Percentiles rank a stretch among this genome's conserved stretches.
phyloP scores from a whole-genome alignment of 2,329 filamentous ascomycete species.

The Paracorniculantispora psalliotae region DNA sequence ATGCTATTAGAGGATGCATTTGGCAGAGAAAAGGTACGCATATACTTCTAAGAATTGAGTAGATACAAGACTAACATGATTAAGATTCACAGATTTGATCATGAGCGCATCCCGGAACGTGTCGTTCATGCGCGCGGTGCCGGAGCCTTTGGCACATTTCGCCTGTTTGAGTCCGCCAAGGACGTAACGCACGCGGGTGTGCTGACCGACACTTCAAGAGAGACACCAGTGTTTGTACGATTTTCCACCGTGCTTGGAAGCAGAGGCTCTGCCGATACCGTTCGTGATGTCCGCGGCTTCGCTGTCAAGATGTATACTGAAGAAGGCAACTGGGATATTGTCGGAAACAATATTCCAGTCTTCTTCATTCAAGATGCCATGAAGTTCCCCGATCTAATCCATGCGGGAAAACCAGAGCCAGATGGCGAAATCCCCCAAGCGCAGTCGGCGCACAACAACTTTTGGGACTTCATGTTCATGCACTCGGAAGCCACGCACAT shows the following conservation, averaged over 20 bases:
- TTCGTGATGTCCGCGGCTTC: constrained; percentile 78
- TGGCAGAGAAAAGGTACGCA: constrained; percentile 63
- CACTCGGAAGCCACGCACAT: constrained; percentile 72
- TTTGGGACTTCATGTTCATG: constrained; percentile 68
- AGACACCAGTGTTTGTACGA: constrained; percentile 65
- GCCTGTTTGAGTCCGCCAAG: constrained; percentile 58
- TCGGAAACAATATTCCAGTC: constrained; percentile 70
- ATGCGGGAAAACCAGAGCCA: constrained; percentile 63
- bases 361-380: constrained; percentile 74
- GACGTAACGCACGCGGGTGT: constrained; percentile 65
- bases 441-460: constrained; percentile 68
- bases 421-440: constrained; percentile 67
- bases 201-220: constrained; percentile 48
- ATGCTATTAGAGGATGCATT: constrained; percentile 67
- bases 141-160: constrained; percentile 67
- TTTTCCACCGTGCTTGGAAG: constrained; percentile 77
- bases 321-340: constrained; percentile 72
- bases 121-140: constrained; percentile 68
- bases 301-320: constrained; percentile 63
- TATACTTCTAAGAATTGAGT: not conserved
- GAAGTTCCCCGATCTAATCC: constrained; percentile 66
- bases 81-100: constrained; percentile 71
- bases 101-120: constrained; percentile 53
- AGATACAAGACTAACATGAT: not conserved
- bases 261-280: constrained; percentile 72